phyloP scores from a whole-genome alignment of 176 grass and related monocot species.

The Areca catechu region DNA sequence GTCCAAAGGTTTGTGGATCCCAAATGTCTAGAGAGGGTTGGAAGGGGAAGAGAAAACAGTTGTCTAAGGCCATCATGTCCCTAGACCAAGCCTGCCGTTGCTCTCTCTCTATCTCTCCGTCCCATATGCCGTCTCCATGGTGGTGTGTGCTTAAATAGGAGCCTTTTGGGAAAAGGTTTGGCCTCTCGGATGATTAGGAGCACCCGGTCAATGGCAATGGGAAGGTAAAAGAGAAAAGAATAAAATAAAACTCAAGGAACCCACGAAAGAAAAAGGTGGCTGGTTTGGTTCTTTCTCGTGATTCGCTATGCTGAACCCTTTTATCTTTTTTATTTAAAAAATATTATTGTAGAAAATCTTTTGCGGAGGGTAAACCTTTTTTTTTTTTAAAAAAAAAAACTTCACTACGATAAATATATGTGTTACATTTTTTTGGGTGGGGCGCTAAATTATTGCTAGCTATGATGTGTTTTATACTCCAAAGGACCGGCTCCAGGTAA shows the following conservation, averaged over 20 bases:
- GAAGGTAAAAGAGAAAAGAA: not conserved
- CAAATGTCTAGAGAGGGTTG: constrained; percentile 22
- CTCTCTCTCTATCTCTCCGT: constrained; percentile 13
- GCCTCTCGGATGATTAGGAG: constrained; percentile 21
- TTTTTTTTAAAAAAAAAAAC: not conserved
- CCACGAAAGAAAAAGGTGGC: constrained; percentile 65
- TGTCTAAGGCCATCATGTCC: constrained; percentile 38
- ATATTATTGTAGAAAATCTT: not conserved
- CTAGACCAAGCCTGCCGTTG: not conserved
- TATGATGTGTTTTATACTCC: constrained; percentile 38
- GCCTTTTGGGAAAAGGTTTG: constrained; percentile 31
- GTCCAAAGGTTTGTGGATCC: constrained; percentile 33
- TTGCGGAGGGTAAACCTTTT: not conserved
- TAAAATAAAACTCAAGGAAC: constrained; percentile 43
- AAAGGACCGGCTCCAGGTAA: constrained; percentile 46
- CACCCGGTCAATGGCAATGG: constrained; percentile 35
- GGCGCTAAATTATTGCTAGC: constrained; percentile 41
- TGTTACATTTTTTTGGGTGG: constrained; percentile 16
- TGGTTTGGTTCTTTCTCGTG: constrained; percentile 63
- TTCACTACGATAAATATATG: not conserved
- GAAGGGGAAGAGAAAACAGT: constrained; percentile 14
- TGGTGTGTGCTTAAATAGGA: constrained; percentile 60
- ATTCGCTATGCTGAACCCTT: constrained; percentile 45
- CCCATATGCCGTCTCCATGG: constrained; percentile 34
- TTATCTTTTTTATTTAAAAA: constrained; percentile 2